phyloP scores from a whole-genome alignment of 352 stramenopile genomes.

The Phytophthora pluvialis region DNA sequence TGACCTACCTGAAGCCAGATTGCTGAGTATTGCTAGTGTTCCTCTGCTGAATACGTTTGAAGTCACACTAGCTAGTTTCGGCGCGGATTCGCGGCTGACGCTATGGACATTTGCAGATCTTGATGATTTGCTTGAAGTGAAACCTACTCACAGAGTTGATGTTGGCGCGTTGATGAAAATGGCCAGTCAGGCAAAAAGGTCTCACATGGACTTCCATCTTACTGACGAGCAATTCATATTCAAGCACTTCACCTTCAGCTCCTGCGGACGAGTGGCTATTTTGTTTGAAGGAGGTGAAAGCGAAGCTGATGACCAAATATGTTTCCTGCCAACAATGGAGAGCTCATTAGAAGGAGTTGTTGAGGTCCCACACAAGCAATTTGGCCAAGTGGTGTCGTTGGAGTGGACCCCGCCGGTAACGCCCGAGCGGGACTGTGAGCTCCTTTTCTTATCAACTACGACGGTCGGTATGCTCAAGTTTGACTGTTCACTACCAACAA shows the following conservation, averaged over 20 bases:
- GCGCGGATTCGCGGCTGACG: slow-evolving; percentile 41
- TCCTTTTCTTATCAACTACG: slow-evolving; percentile 72
- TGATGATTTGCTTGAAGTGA: slow-evolving; percentile 52
- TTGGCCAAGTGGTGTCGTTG: slow-evolving; percentile 61
- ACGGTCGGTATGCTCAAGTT: slow-evolving; percentile 69
- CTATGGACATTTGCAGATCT: slow-evolving; percentile 71
- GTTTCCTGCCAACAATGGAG: slow-evolving; percentile 61
- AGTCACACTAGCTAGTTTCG: slow-evolving; percentile 54
- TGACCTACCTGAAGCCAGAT: slow-evolving; percentile 32
- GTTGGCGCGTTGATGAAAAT: slow-evolving; percentile 42
- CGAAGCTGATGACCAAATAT: slow-evolving; percentile 44
- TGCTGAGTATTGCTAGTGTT: slow-evolving; percentile 48
- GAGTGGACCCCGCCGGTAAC: slow-evolving; percentile 70
- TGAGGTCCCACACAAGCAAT: slow-evolving; percentile 60
- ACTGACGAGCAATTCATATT: slow-evolving; percentile 48
- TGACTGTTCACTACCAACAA: slow-evolving; percentile 43
- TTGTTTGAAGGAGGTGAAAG: slow-evolving; percentile 48
- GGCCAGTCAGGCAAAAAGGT: slow-evolving; percentile 23
- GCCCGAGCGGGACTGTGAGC: slow-evolving; percentile 53
- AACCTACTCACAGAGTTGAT: slow-evolving; percentile 48
- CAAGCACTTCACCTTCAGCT: slow-evolving; percentile 59
- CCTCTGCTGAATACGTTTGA: slow-evolving; percentile 59
- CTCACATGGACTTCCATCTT: slow-evolving; percentile 49
- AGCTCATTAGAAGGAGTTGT: slow-evolving; percentile 62
- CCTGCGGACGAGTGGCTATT: slow-evolving; percentile 61